Percentiles rank a stretch among this genome's conserved stretches.
Evolutionary conservation across 495 filamentous ascomycete species (phyloP).

Genomic region (Penicillium robsamsonii): DNA sequence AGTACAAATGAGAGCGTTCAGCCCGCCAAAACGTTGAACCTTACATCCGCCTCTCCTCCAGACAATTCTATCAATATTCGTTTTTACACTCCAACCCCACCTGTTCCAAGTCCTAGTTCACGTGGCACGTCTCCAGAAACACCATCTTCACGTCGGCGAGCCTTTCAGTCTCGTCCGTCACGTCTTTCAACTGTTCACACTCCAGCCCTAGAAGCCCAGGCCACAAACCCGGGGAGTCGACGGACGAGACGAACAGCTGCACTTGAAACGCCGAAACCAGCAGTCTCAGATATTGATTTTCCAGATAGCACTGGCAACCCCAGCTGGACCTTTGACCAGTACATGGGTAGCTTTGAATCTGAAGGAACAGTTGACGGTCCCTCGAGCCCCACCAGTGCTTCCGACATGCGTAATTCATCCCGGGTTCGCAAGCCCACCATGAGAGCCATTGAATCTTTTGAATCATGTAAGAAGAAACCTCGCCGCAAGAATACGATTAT

Average conservation of each 20-base stretch:
- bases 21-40: constrained; percentile 11
- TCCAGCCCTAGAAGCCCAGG: constrained; percentile 19
- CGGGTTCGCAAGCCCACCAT: constrained; percentile 42
- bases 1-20: constrained; percentile 1
- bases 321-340: constrained; percentile 20
- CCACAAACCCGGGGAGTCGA: constrained; percentile 17
- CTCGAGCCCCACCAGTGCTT: constrained; percentile 29
- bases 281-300: constrained; percentile 16
- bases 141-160: constrained; percentile 17
- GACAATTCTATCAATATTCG: constrained; percentile 17
- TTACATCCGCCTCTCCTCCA: constrained; percentile 12
- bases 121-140: constrained; percentile 10
- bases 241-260: constrained; percentile 17
- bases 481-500: constrained; percentile 14
- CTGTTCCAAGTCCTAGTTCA: background rate
- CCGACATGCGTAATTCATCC: constrained; percentile 35
- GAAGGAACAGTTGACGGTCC: constrained; percentile 28
- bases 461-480: constrained; percentile 27
- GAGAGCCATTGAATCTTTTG: constrained; percentile 39
- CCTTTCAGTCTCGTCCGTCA: constrained; percentile 25
- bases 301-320: constrained; percentile 13
- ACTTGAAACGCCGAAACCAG: constrained; percentile 14
- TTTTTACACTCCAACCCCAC: constrained; percentile 17
- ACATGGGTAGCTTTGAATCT: constrained; percentile 25
- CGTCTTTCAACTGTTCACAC: constrained; percentile 28